Percentiles rank a stretch among this genome's conserved stretches.
Evolutionary conservation across 441 rosid genomes (phyloP).

Genomic region (Croton laevigatus): DNA sequence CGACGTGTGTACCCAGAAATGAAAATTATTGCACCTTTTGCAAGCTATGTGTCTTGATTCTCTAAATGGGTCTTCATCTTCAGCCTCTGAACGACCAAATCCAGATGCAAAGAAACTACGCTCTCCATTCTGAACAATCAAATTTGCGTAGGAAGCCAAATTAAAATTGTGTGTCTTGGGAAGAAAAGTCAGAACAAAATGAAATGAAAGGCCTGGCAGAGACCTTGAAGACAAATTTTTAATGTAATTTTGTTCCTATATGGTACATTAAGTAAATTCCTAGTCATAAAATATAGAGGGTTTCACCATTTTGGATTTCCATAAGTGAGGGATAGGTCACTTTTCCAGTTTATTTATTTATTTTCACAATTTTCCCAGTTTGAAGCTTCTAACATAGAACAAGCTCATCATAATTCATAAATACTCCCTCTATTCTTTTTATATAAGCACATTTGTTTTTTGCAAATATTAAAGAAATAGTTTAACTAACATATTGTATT

Average conservation of each 20-base stretch:
- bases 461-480: too few relatives aligned
- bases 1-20: conserved; percentile 71
- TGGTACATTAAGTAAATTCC: background rate
- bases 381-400: too few relatives aligned
- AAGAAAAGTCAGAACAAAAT: background rate
- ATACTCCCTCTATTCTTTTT: too few relatives aligned
- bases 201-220: background rate
- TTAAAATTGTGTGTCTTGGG: conserved; percentile 14
- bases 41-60: conserved; percentile 84
- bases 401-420: too few relatives aligned
- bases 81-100: conserved; percentile 56
- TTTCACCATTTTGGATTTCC: too few relatives aligned
- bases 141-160: conserved; percentile 23
- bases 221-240: background rate
- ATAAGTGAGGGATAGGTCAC: too few relatives aligned
- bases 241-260: background rate
- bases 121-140: conserved; percentile 47
- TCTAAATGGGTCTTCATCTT: conserved; percentile 59
- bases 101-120: conserved; percentile 63
- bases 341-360: background rate
- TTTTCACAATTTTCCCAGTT: too few relatives aligned
- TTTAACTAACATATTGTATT: too few relatives aligned
- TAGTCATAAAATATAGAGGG: background rate
- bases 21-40: conserved; percentile 75
- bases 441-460: too few relatives aligned